Evolutionary conservation across 2,329 filamentous ascomycete species (phyloP).

Genomic region (Xylariales sp.): DNA sequence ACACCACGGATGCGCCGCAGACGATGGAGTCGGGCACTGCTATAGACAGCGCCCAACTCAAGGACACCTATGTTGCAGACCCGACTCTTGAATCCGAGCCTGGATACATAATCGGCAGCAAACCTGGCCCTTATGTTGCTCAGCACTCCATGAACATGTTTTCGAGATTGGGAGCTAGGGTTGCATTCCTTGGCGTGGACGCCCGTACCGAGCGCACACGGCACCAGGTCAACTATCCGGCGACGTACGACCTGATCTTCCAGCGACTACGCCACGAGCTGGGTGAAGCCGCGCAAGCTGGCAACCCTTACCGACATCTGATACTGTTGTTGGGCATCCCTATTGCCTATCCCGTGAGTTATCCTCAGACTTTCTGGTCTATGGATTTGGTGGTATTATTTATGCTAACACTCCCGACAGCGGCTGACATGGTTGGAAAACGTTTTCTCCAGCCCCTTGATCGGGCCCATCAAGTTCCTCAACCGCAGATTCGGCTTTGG

Average conservation of each 20-base stretch:
- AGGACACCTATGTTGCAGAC: constrained; percentile 66
- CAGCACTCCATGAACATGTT: constrained; percentile 86
- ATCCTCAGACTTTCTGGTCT: constrained; percentile 37
- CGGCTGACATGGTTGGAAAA: constrained; percentile 97
- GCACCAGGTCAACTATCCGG: constrained; percentile 90
- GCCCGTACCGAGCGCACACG: constrained; percentile 92
- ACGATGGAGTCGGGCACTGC: constrained; percentile 57
- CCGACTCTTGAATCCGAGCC: constrained; percentile 45
- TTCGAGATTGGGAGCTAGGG: constrained; percentile 73
- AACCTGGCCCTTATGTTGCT: constrained; percentile 82
- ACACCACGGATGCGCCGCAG: constrained; percentile 62
- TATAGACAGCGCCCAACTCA: constrained; percentile 66
- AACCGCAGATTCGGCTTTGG: constrained; percentile 84
- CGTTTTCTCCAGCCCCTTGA: constrained; percentile 78
- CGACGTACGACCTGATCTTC: constrained; percentile 84
- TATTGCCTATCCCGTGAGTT: constrained; percentile 70
- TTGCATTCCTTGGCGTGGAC: constrained; percentile 85
- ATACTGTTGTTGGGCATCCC: constrained; percentile 85
- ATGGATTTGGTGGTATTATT: constrained; percentile 9
- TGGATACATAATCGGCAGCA: constrained; percentile 74
- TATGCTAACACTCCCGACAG: constrained; percentile 26
- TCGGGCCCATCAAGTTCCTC: constrained; percentile 82
- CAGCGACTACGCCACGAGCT: constrained; percentile 71
- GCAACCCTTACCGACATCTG: constrained; percentile 81
- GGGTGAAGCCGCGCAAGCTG: constrained; percentile 56